phyloP scores from a whole-genome alignment of 2,329 filamentous ascomycete species.

The Didymellaceae sp. region DNA sequence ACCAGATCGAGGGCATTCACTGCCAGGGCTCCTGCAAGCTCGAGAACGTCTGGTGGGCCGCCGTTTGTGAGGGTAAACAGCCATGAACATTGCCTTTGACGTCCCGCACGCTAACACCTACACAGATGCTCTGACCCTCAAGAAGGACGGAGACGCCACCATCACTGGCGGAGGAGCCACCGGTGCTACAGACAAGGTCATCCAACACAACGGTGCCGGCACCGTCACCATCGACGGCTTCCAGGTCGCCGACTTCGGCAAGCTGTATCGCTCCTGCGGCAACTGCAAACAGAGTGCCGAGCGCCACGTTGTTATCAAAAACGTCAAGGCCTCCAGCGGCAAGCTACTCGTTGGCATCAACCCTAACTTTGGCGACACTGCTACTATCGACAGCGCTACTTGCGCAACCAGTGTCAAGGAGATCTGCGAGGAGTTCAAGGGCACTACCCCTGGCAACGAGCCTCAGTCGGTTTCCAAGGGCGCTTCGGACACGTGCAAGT shows the following conservation, averaged over 20 bases:
- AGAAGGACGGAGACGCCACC: conserved; percentile 41
- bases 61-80: conserved; percentile 43
- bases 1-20: conserved; percentile 48
- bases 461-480: conserved; percentile 23
- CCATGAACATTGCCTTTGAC: background rate
- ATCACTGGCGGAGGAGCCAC: conserved; percentile 50
- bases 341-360: conserved; percentile 57
- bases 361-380: conserved; percentile 58
- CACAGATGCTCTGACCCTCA: conserved; percentile 41
- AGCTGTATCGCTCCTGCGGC: conserved; percentile 55
- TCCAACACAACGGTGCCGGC: conserved; percentile 50
- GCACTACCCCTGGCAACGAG: conserved; percentile 26
- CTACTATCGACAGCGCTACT: conserved; percentile 38
- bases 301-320: conserved; percentile 52
- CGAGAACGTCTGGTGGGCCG: conserved; percentile 52
- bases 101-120: conserved; percentile 3
- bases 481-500: conserved; percentile 26
- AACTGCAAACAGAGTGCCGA: conserved; percentile 53
- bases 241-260: conserved; percentile 40
- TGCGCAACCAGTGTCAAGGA: conserved; percentile 26
- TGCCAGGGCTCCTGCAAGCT: conserved; percentile 55
- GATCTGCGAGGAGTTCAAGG: conserved; percentile 35
- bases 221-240: conserved; percentile 43
- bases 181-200: conserved; percentile 47
- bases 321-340: conserved; percentile 48